phyloP scores from a whole-genome alignment of 192 early-diverging fungal genomes.

The Rhizophagus sp. region DNA sequence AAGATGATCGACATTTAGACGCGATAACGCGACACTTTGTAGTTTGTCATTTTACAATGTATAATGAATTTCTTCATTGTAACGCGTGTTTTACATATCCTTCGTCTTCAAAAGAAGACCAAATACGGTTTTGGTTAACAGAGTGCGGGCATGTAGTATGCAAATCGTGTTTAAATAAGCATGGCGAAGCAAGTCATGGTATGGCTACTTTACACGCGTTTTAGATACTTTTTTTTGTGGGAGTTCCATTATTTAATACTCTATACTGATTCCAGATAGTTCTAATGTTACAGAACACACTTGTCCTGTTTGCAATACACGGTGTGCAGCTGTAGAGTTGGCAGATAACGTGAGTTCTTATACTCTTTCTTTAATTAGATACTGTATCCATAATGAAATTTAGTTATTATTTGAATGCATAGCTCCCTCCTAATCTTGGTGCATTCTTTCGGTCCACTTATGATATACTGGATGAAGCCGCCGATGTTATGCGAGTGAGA shows the following conservation, averaged over 20 bases:
- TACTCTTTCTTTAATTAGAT: neutral
- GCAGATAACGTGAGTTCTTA: neutral
- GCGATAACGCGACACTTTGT: too few relatives aligned
- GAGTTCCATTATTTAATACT: neutral
- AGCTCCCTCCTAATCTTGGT: constrained; percentile 13
- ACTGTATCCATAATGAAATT: neutral
- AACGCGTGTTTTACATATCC: constrained; percentile 11
- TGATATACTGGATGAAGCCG: constrained; percentile 7
- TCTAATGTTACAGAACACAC: neutral
- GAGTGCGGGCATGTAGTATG: constrained; percentile 21
- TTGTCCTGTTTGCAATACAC: constrained; percentile 9
- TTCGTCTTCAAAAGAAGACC: neutral
- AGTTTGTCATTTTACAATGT: neutral
- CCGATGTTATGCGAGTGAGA: constrained; percentile 13
- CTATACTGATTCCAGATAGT: neutral
- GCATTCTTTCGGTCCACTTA: constrained; percentile 15
- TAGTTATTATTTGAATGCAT: neutral
- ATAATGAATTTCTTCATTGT: constrained; percentile 16
- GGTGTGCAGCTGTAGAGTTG: neutral
- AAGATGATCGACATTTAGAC: too few relatives aligned
- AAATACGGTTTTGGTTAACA: constrained; percentile 27
- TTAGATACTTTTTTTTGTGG: neutral
- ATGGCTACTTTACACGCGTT: neutral
- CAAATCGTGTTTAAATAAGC: neutral
- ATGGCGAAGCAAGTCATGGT: neutral